Evolutionary conservation across 192 early-diverging fungal genomes (phyloP).

Genomic region (Podila verticillata): DNA sequence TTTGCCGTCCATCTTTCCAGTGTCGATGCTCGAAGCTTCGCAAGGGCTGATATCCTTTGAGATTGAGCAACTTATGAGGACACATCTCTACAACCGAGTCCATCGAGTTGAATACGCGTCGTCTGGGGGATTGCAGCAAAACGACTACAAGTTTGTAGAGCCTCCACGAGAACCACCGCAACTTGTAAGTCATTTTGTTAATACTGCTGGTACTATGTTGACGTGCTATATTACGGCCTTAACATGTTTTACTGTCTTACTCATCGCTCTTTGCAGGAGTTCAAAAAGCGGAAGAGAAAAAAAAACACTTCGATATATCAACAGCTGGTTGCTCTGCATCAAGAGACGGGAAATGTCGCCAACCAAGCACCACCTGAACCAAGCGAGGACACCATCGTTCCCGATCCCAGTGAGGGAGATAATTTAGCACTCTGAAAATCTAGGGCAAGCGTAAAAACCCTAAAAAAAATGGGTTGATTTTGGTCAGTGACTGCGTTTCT

Average conservation of each 20-base stretch:
- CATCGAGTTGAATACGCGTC: neutral
- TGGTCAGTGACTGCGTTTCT: too few relatives aligned
- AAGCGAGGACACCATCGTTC: too few relatives aligned
- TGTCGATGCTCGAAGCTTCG: neutral
- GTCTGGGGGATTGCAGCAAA: neutral
- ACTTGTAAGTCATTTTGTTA: neutral
- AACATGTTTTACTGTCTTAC: neutral
- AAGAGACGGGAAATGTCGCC: too few relatives aligned
- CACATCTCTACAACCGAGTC: neutral
- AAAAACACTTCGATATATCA: too few relatives aligned
- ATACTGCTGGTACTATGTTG: neutral
- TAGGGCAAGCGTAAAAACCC: too few relatives aligned
- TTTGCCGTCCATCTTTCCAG: neutral
- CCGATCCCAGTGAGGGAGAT: too few relatives aligned
- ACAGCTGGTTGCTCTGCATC: too few relatives aligned
- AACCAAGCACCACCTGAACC: too few relatives aligned
- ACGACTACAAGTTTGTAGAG: slow-evolving; percentile 1
- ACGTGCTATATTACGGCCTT: neutral
- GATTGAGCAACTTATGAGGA: neutral
- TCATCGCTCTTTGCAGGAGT: neutral
- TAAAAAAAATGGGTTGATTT: too few relatives aligned
- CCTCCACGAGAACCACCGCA: neutral
- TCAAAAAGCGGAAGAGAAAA: neutral
- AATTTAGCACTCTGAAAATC: too few relatives aligned
- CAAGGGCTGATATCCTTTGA: neutral